Conservation (phyloP, 163 green algal genomes). For the Scenedesmus sp. region DNA sequence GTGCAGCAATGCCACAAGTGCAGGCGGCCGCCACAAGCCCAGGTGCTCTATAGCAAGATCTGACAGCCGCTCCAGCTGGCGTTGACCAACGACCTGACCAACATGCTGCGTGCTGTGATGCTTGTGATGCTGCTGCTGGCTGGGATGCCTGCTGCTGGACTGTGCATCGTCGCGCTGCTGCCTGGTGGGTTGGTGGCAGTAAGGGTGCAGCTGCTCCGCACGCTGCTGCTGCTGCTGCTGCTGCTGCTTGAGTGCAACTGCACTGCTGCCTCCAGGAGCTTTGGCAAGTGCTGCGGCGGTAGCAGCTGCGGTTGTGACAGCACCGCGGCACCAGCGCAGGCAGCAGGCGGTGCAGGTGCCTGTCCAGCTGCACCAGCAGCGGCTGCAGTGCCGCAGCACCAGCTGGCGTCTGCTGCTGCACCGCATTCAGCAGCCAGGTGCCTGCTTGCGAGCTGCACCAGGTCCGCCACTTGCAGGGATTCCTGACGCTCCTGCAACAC, state of each 20-base stretch:
- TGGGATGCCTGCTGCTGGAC: background rate
- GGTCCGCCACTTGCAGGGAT: background rate
- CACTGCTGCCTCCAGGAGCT: constrained; percentile 16
- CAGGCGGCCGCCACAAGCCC: constrained; percentile 1
- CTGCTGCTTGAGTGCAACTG: background rate
- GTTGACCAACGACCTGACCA: background rate
- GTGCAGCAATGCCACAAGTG: constrained; percentile 27
- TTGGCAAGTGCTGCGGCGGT: background rate
- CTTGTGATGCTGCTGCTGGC: background rate
- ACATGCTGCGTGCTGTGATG: background rate
- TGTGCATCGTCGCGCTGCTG: background rate
- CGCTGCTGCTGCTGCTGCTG: constrained; percentile 12
- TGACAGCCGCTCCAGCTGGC: constrained; percentile 5
- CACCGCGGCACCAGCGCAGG: constrained; percentile 15
- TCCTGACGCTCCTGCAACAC: constrained; percentile 1
- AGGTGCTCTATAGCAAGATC: constrained; percentile 41
- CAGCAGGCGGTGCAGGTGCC: constrained; percentile 8
- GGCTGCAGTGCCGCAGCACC: background rate
- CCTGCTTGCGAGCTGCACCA: constrained; percentile 33
- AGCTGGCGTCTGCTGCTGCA: background rate
- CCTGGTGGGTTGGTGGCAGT: background rate
- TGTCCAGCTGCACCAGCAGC: background rate
- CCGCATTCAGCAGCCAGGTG: constrained; percentile 4
- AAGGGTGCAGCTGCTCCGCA: too few species aligned
- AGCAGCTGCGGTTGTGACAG: constrained; percentile 20